Percentiles rank a stretch among this genome's conserved stretches.
Conservation (phyloP, 495 filamentous ascomycete species). For the Aspergillus hancockii region DNA sequence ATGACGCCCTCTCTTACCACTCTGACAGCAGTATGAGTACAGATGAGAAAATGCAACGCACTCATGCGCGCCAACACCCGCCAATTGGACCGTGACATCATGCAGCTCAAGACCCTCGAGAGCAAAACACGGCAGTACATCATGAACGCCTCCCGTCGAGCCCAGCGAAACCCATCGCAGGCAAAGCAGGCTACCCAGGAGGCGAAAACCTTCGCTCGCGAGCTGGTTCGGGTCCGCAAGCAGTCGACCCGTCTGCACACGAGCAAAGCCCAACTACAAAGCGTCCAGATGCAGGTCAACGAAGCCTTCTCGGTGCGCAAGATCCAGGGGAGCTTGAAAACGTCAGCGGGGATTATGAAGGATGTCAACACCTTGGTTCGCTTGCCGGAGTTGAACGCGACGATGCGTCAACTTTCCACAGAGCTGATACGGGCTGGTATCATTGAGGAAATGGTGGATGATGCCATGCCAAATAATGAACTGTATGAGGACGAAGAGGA, state of each 20-base stretch:
- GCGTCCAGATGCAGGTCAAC: constrained; percentile 96
- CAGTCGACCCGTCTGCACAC: constrained; percentile 73
- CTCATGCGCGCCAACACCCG: constrained; percentile 89
- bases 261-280: constrained; percentile 86
- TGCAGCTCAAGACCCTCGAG: constrained; percentile 71
- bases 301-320: constrained; percentile 95
- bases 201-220: constrained; percentile 82
- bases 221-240: constrained; percentile 80
- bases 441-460: constrained; percentile 95
- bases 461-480: constrained; percentile 73
- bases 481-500: constrained; percentile 76
- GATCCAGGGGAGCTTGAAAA: constrained; percentile 90
- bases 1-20: background rate
- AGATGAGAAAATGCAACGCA: constrained; percentile 95
- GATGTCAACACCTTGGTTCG: constrained; percentile 87
- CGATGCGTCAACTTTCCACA: constrained; percentile 84
- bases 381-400: constrained; percentile 82
- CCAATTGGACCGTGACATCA: constrained; percentile 92
- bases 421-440: constrained; percentile 94
- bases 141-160: constrained; percentile 74
- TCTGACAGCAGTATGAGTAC: constrained; percentile 5
- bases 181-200: constrained; percentile 74
- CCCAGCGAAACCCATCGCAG: constrained; percentile 71
- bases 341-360: constrained; percentile 90
- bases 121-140: constrained; percentile 85